Conservation (phyloP, 768 basidiomycete species). For the Mycena leptocephala region DNA sequence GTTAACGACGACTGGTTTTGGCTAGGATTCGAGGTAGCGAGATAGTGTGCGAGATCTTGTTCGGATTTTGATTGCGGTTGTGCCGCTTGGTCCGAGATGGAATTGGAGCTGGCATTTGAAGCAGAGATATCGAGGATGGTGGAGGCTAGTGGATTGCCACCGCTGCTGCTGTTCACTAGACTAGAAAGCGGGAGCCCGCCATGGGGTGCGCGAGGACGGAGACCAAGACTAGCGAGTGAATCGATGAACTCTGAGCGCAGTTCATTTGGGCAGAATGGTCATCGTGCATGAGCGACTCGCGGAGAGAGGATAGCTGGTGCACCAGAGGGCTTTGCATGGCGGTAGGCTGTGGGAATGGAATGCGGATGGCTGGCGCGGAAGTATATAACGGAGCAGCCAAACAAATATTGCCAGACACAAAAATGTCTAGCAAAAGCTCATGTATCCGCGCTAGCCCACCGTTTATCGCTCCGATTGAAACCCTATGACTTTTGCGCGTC, state of each 20-base stretch:
- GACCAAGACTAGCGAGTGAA: constrained; percentile 7
- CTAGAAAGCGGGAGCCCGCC: constrained; percentile 10
- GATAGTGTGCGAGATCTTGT: constrained; percentile 35
- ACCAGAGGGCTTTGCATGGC: constrained; percentile 33
- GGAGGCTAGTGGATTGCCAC: constrained; percentile 9
- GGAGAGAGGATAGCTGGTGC: constrained; percentile 32
- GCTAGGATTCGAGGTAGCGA: constrained; percentile 34
- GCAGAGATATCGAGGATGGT: constrained; percentile 32
- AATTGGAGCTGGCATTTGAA: constrained; percentile 11
- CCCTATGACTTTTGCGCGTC: neutral
- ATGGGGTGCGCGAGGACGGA: constrained; percentile 8
- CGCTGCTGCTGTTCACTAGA: constrained; percentile 17
- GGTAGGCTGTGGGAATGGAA: neutral
- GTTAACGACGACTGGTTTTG: neutral
- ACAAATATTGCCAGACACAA: neutral
- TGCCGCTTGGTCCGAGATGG: neutral
- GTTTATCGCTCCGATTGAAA: neutral
- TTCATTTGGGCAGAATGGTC: too few relatives aligned
- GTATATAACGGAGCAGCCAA: constrained; percentile 21
- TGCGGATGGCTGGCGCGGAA: constrained; percentile 16
- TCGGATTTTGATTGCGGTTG: constrained; percentile 35
- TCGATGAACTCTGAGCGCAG: neutral
- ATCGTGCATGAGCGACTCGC: constrained; percentile 25
- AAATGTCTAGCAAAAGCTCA: neutral
- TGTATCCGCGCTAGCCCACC: neutral